Evolutionary conservation across 352 stramenopile genomes (phyloP).

Genomic region (Phytophthora pistaciae): DNA sequence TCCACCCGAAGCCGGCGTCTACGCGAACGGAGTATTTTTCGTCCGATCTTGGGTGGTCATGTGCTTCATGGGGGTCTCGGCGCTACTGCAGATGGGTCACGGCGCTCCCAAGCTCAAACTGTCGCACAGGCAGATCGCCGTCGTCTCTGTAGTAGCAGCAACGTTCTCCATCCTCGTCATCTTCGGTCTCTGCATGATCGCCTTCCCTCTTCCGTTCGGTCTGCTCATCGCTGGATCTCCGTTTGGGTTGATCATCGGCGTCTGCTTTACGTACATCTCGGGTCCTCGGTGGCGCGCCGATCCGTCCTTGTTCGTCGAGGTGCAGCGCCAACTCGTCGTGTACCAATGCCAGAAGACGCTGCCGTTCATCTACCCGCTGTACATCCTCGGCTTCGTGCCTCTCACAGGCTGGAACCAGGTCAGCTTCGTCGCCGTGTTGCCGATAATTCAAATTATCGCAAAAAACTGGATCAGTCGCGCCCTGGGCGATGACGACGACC

Average conservation of each 20-base stretch:
- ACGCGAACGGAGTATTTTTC: constrained; percentile 48
- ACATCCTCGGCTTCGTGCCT: constrained; percentile 46
- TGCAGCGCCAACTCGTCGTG: constrained; percentile 26
- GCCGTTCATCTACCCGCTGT: constrained; percentile 53
- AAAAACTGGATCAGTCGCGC: constrained; percentile 48
- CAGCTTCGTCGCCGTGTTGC: constrained; percentile 42
- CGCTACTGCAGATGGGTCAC: constrained; percentile 19
- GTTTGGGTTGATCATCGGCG: constrained; percentile 13
- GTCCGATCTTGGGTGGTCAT: constrained; percentile 21
- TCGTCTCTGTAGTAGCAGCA: constrained; percentile 14
- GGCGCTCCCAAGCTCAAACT: constrained; percentile 20
- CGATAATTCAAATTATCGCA: constrained; percentile 47
- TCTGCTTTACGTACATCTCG: constrained; percentile 26
- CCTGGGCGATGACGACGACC: constrained; percentile 25
- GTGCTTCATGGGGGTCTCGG: constrained; percentile 20
- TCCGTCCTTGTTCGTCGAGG: constrained; percentile 13
- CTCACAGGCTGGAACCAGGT: constrained; percentile 32
- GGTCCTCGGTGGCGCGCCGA: constrained; percentile 12
- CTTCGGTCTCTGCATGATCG: constrained; percentile 24
- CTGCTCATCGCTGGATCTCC: constrained; percentile 30
- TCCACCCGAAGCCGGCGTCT: constrained; percentile 26
- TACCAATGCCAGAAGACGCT: constrained; percentile 25
- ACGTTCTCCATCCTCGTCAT: constrained; percentile 21
- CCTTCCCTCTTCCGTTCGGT: constrained; percentile 53
- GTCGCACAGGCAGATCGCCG: constrained; percentile 6